Evolutionary conservation across 768 basidiomycete species (phyloP).

Genomic region (Suillus variegatus): DNA sequence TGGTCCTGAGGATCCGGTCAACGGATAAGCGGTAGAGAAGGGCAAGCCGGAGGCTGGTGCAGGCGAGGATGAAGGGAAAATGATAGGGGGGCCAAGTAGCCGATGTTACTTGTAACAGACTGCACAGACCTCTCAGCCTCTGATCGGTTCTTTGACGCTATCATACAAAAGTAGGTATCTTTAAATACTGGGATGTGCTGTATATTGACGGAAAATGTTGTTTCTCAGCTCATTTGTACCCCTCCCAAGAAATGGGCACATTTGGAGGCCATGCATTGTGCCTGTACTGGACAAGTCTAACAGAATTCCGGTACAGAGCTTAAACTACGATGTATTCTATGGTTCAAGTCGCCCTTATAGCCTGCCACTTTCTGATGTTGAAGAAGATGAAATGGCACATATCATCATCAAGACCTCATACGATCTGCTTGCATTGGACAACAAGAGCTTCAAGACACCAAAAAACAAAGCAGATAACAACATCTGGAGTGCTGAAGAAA

Average conservation of each 20-base stretch:
- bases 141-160: neutral
- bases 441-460: constrained; percentile 1
- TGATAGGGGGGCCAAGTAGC: too few species aligned
- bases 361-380: neutral
- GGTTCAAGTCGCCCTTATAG: neutral
- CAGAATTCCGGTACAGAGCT: neutral
- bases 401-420: neutral
- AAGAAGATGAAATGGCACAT: neutral
- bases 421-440: neutral
- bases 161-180: neutral
- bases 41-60: too few species aligned
- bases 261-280: neutral
- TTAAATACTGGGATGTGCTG: neutral
- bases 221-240: neutral
- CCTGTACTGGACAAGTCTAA: neutral
- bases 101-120: too few species aligned
- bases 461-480: neutral
- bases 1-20: too few species aligned
- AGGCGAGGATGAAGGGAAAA: too few species aligned
- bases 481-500: neutral
- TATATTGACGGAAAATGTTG: neutral
- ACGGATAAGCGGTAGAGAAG: too few species aligned
- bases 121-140: neutral
- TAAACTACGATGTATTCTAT: neutral
- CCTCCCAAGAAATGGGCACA: neutral